These are phyloP conservation scores for Wickerhamiella qilinensis DNA, from an alignment of 805 yeast genomes.

Conservation along the genomic window DNA sequence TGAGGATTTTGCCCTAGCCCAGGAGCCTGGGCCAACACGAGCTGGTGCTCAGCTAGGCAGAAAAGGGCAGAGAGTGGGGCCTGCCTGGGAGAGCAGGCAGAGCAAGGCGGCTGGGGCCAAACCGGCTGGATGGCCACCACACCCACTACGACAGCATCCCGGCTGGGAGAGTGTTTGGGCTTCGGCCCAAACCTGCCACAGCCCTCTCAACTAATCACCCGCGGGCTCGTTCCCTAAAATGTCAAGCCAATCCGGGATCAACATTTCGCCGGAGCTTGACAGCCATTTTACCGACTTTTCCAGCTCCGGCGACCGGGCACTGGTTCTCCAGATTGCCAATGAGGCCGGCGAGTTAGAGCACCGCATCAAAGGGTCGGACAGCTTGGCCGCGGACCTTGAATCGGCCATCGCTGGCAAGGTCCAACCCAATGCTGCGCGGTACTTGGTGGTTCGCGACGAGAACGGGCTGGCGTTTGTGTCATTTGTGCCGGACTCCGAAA, in stretches of 20 bases:
- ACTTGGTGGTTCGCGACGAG: slow-evolving; percentile 29
- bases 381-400: slow-evolving; percentile 24
- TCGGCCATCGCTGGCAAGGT: slow-evolving; percentile 19
- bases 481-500: slow-evolving; percentile 74
- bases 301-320: slow-evolving; percentile 20
- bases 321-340: slow-evolving; percentile 25
- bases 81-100: no score
- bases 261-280: slow-evolving; percentile 30
- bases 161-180: no score
- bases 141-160: no score
- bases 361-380: slow-evolving; percentile 18
- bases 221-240: no score
- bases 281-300: slow-evolving; percentile 29
- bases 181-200: no score
- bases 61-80: no score
- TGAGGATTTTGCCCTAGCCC: no score
- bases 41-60: no score
- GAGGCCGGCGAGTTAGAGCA: slow-evolving; percentile 24
- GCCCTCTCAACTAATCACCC: no score
- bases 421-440: slow-evolving; percentile 29
- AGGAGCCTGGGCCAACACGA: no score
- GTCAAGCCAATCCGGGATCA: slow-evolving; percentile 56
- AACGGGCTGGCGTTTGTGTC: slow-evolving; percentile 45
- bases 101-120: no score
- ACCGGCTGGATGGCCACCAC: no score